Percentiles rank a stretch among this genome's conserved stretches.
Conservation (phyloP, 352 stramenopile species). For the Pythium phragmitis region DNA sequence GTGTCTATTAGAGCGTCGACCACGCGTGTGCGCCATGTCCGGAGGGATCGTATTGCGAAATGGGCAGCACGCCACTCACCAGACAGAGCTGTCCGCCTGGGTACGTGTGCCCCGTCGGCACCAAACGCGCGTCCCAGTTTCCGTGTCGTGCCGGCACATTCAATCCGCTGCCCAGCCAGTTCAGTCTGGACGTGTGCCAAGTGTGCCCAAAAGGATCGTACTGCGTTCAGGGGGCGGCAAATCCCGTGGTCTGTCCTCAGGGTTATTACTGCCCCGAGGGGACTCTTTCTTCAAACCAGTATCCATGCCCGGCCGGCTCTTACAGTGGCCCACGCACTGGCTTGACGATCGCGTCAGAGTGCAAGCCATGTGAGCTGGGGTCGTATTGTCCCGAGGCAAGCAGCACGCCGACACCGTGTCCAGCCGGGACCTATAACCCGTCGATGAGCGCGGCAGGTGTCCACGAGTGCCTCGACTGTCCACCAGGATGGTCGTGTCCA, state of each 20-base stretch:
- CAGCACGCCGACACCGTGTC: conserved; percentile 61
- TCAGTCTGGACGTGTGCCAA: conserved; percentile 47
- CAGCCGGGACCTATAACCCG: conserved; percentile 77
- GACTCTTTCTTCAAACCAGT: conserved; percentile 62
- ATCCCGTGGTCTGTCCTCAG: conserved; percentile 55
- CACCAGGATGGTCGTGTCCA: conserved; percentile 72
- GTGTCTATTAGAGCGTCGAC: conserved; percentile 53
- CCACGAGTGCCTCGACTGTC: conserved; percentile 68
- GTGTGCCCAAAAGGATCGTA: conserved; percentile 65
- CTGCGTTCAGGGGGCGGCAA: conserved; percentile 48
- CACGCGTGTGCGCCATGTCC: conserved; percentile 76
- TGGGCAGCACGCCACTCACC: conserved; percentile 65
- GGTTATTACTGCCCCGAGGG: conserved; percentile 85
- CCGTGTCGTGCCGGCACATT: conserved; percentile 88
- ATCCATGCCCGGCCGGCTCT: conserved; percentile 85
- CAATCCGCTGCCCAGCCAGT: conserved; percentile 55
- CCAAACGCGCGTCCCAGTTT: conserved; percentile 60
- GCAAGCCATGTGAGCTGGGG: conserved; percentile 56
- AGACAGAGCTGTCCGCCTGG: conserved; percentile 60
- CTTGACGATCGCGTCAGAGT: conserved; percentile 48
- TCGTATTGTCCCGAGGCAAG: conserved; percentile 84
- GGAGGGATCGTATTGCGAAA: conserved; percentile 77
- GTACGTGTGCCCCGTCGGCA: conserved; percentile 72
- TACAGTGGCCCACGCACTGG: conserved; percentile 72
- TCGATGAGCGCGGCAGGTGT: conserved; percentile 39